Percentiles rank a stretch among this genome's conserved stretches.
phyloP scores from a whole-genome alignment of 768 basidiomycete genomes.

The Boletus coccyginus region DNA sequence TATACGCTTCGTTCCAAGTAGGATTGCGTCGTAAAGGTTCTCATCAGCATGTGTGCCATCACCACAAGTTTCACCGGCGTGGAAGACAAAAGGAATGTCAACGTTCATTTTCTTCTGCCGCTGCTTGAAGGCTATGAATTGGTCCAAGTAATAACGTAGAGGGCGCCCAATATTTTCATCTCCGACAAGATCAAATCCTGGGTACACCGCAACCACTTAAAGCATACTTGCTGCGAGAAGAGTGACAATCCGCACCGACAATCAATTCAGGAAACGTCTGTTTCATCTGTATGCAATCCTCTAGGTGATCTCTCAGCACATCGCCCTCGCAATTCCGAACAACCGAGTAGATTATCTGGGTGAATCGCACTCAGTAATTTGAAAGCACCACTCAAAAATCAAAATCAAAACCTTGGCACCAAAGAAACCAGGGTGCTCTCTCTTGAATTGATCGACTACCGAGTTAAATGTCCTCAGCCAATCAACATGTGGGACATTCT shows the following conservation, averaged over 20 bases:
- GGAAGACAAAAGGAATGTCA: slow-evolving; percentile 70
- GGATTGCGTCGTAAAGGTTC: slow-evolving; percentile 77
- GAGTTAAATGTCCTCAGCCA: slow-evolving; percentile 55
- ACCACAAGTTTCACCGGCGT: slow-evolving; percentile 78
- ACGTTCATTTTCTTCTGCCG: slow-evolving; percentile 56
- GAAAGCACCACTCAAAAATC: not conserved
- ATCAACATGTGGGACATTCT: slow-evolving; percentile 56
- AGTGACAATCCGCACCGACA: slow-evolving; percentile 43
- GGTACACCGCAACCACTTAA: not conserved
- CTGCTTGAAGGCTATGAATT: slow-evolving; percentile 56
- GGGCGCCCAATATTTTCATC: slow-evolving; percentile 62
- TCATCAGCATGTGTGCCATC: slow-evolving; percentile 69
- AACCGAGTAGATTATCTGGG: slow-evolving; percentile 70
- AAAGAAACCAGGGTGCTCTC: slow-evolving; percentile 57
- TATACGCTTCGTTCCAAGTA: slow-evolving; percentile 76
- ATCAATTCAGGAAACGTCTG: slow-evolving; percentile 73
- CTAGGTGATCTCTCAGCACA: slow-evolving; percentile 62
- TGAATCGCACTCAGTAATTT: not conserved
- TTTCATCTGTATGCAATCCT: slow-evolving; percentile 73
- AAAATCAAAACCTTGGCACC: slow-evolving; percentile 53
- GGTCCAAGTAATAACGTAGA: slow-evolving; percentile 59
- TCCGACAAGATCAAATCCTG: slow-evolving; percentile 82
- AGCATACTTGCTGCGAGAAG: not conserved
- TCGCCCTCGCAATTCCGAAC: slow-evolving; percentile 53
- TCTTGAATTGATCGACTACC: slow-evolving; percentile 54